Evolutionary conservation across 192 early-diverging fungal genomes (phyloP).

Genomic region (Glomus cerebriforme): DNA sequence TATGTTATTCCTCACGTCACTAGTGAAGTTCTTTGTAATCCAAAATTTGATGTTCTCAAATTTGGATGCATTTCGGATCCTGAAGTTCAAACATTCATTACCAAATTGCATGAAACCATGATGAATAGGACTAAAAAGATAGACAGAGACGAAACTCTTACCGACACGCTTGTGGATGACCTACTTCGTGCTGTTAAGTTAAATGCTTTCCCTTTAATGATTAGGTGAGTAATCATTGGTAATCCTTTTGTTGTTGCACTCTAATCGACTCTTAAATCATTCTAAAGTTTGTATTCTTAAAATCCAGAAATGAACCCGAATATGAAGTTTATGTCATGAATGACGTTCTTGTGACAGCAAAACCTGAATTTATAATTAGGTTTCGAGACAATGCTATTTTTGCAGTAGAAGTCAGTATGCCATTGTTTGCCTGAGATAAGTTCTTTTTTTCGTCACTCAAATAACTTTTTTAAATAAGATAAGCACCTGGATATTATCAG

Average conservation of each 20-base stretch:
- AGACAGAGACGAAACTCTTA: constrained; percentile 26
- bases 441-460: not conserved
- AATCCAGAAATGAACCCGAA: not conserved
- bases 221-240: no score
- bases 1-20: not conserved
- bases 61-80: constrained; percentile 5
- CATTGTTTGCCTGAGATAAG: not conserved
- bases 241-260: not conserved
- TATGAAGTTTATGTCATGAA: not conserved
- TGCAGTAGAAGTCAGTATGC: not conserved
- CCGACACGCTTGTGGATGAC: constrained; percentile 12
- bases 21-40: not conserved
- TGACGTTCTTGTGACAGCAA: not conserved
- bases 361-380: not conserved
- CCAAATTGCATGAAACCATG: constrained; percentile 17
- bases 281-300: constrained; percentile 1
- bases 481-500: not conserved
- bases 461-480: not conserved
- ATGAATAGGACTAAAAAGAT: not conserved
- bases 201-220: not conserved
- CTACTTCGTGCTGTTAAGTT: not conserved
- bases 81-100: constrained; percentile 10
- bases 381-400: not conserved
- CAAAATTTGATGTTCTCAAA: not conserved
- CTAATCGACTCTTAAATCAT: not conserved